These are phyloP conservation scores for Sugiyamaella paludigena DNA, from an alignment of 1,139 yeast genomes.

Conservation along the genomic window DNA sequence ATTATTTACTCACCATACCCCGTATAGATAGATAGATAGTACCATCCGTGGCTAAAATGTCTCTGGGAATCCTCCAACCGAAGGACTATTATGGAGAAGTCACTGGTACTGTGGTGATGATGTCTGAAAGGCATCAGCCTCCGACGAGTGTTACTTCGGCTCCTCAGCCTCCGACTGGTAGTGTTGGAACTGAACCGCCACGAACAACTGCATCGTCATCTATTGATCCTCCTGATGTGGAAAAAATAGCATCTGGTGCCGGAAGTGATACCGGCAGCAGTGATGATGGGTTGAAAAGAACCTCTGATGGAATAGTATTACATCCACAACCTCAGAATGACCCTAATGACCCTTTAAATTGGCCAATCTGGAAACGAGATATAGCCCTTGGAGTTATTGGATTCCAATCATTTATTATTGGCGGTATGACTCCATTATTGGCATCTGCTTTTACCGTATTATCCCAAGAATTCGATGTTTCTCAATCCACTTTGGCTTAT, in stretches of 20 bases:
- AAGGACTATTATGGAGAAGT: constrained; percentile 39
- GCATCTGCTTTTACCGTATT: constrained; percentile 55
- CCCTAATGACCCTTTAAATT: constrained; percentile 73
- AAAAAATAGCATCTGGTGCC: constrained; percentile 13
- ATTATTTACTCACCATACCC: too few species aligned
- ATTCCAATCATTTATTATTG: constrained; percentile 58
- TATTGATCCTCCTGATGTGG: background rate
- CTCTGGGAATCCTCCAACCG: constrained; percentile 47
- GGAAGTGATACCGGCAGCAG: constrained; percentile 1
- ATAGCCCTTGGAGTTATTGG: constrained; percentile 54
- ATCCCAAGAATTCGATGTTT: constrained; percentile 45
- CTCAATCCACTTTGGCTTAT: constrained; percentile 48
- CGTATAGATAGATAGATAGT: too few species aligned
- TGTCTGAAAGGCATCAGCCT: constrained; percentile 15
- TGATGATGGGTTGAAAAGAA: constrained; percentile 42
- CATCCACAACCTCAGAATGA: constrained; percentile 75
- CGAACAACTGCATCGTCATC: constrained; percentile 11
- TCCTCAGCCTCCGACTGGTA: constrained; percentile 4
- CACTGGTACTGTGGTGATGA: constrained; percentile 49
- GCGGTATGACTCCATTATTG: constrained; percentile 61
- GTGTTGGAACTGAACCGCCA: too few species aligned
- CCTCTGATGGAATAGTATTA: constrained; percentile 55
- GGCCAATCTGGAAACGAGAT: constrained; percentile 64
- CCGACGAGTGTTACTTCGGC: background rate
- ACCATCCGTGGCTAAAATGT: background rate